A percentile compares a stretch with the other conserved stretches of the same genome.
Evolutionary conservation across 805 yeast genomes (phyloP).

Genomic region (Hanseniaspora lachancei): DNA sequence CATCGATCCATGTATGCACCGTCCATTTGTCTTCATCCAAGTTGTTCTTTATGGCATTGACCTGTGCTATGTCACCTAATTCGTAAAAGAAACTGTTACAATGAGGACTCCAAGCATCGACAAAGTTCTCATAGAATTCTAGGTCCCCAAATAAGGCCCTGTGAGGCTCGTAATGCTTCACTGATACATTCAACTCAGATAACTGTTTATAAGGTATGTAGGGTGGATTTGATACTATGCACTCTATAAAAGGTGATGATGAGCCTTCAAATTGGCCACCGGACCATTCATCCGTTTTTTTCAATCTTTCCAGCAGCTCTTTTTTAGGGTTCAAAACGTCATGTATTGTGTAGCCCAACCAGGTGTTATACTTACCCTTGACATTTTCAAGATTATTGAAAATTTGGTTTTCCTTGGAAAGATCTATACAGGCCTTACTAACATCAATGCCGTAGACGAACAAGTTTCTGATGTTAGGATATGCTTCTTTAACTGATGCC

Average conservation of each 20-base stretch:
- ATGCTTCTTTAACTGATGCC: slow-evolving; percentile 29
- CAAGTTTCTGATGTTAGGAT: neutral
- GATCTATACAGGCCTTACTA: slow-evolving; percentile 37
- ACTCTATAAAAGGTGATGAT: slow-evolving; percentile 27
- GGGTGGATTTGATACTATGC: slow-evolving; percentile 84
- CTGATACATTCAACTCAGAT: slow-evolving; percentile 42
- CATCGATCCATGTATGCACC: slow-evolving; percentile 38
- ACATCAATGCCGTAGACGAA: slow-evolving; percentile 36
- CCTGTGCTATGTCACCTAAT: slow-evolving; percentile 53
- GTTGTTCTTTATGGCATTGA: slow-evolving; percentile 27
- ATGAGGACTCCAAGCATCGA: slow-evolving; percentile 32
- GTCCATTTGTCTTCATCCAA: slow-evolving; percentile 33
- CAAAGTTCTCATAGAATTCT: slow-evolving; percentile 54
- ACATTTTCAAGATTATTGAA: slow-evolving; percentile 13
- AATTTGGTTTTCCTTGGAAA: slow-evolving; percentile 37
- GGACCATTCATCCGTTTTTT: neutral
- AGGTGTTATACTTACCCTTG: slow-evolving; percentile 10
- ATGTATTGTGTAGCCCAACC: neutral
- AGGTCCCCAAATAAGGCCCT: slow-evolving; percentile 67
- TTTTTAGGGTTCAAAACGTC: slow-evolving; percentile 5
- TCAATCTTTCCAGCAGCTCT: neutral
- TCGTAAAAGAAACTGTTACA: slow-evolving; percentile 58
- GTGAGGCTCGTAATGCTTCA: slow-evolving; percentile 57
- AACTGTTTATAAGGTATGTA: slow-evolving; percentile 35
- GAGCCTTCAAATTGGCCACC: neutral